phyloP scores from a whole-genome alignment of 2,329 filamentous ascomycete genomes.

The Cladosporium sp. region DNA sequence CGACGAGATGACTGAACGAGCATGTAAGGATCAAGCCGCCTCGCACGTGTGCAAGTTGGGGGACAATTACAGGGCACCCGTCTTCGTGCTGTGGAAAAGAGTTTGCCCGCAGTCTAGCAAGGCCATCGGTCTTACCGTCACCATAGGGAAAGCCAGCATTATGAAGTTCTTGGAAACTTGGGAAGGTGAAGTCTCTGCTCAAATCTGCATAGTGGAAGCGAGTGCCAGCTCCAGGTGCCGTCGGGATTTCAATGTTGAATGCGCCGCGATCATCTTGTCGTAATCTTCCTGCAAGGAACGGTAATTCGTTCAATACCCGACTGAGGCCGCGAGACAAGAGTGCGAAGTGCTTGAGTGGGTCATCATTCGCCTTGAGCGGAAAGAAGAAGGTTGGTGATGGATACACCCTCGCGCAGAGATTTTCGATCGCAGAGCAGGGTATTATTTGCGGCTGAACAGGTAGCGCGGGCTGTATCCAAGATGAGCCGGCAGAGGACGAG shows the following conservation, averaged over 20 bases:
- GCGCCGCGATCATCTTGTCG: slow-evolving; percentile 10
- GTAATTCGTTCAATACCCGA: neutral
- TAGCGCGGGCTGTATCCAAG: slow-evolving; percentile 3
- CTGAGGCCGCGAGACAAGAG: slow-evolving; percentile 6
- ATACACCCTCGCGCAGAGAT: slow-evolving; percentile 14
- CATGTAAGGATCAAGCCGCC: slow-evolving; percentile 9
- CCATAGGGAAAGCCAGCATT: slow-evolving; percentile 2
- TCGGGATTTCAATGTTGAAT: slow-evolving; percentile 5
- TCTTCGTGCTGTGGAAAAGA: neutral
- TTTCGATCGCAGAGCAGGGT: slow-evolving; percentile 12
- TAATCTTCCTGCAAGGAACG: slow-evolving; percentile 3
- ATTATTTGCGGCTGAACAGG: neutral
- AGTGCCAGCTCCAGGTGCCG: slow-evolving; percentile 8
- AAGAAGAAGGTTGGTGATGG: slow-evolving; percentile 9
- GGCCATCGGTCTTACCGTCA: slow-evolving; percentile 8
- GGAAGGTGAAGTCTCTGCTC: slow-evolving; percentile 8
- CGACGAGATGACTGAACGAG: slow-evolving; percentile 9
- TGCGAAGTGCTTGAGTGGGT: neutral
- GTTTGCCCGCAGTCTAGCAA: neutral
- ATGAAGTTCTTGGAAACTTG: slow-evolving; percentile 10
- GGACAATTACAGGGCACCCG: neutral
- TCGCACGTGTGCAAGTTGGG: slow-evolving; percentile 4
- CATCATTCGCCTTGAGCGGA: neutral
- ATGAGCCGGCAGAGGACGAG: slow-evolving; percentile 1
- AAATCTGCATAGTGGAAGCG: slow-evolving; percentile 10